Base-by-base conservation (phyloP, 148 eudicot species). In the Chenopodium suecicum region DNA sequence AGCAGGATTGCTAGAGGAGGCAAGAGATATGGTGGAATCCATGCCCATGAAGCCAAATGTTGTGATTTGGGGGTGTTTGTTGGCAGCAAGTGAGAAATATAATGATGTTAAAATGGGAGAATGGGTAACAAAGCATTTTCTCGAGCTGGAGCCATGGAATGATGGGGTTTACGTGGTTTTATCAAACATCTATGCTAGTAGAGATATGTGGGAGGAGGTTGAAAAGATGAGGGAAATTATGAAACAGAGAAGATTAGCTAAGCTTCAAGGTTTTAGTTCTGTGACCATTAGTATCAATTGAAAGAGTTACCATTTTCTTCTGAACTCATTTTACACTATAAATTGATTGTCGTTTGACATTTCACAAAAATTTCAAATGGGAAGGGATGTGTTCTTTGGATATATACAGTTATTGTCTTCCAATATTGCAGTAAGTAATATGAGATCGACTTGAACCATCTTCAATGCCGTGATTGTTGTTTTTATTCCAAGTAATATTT, bases 81-180 rank as follows among this genome's bases (percentile, higher is more conserved):
- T 95, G 90, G 97, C 95, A 23, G 97, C 94, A 9, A 87, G 97
- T 89, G 95, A 93, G 88, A 89, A 81, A 78, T 79, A 89, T 82
- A 89, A 86, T 50, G 85, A 95, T 87, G 92, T 91, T 37, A 74
- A 88, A 72, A 86, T 95, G 87, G 97, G 92, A 46, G 90, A 93
- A 78, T 88, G 93, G 94, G 95, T 90, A 54, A 88, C 90, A 14
- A 80, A 85, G 83, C 88, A 89, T 82, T 88, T 91, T 74, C 78
- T 82, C 25, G 85, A 93, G 86, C 79, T 91, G 44, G 98, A 92
- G 69, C 97, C 94, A 20, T 88, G 90, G 92, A 93, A 93, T 85
- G 95, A 90, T 75, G 98, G 96, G 70, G 94, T 85, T 60, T 92
- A 87, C 81, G 94, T 92, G 72, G 93, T 90, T 56, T 82, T 92